phyloP scores from a whole-genome alignment of 345 rosid genomes.

The Draba incana region DNA sequence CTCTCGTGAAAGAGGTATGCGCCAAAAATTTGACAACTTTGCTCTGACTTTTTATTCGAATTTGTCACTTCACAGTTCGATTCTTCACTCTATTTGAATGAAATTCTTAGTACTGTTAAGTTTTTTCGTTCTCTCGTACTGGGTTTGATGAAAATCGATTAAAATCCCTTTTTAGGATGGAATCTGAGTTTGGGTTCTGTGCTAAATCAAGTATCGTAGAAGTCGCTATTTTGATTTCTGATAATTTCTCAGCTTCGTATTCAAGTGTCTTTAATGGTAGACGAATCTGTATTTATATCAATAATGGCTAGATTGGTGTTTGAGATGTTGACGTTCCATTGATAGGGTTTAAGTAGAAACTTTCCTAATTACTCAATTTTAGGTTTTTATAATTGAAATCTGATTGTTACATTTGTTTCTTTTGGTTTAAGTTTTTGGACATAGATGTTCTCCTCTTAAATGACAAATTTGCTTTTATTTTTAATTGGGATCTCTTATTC shows the following conservation, averaged over 20 bases:
- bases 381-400: no score
- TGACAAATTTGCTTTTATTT: no score
- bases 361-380: neutral
- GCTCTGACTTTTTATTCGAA: neutral
- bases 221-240: neutral
- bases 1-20: no score
- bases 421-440: slow-evolving; percentile 5
- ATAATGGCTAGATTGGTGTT: neutral
- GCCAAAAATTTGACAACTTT: no score
- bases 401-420: neutral
- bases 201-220: no score
- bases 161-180: no score
- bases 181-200: no score
- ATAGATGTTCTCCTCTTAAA: slow-evolving; percentile 38
- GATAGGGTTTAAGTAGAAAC: slow-evolving; percentile 5
- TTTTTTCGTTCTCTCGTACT: no score
- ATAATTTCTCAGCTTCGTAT: neutral
- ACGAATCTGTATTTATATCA: neutral
- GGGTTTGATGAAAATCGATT: no score
- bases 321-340: slow-evolving; percentile 16
- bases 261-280: neutral
- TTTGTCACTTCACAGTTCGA: neutral
- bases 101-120: no score
- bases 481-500: no score
- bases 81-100: no score